phyloP scores from a whole-genome alignment of 345 rosid species.

The Orychophragmus violaceus region DNA sequence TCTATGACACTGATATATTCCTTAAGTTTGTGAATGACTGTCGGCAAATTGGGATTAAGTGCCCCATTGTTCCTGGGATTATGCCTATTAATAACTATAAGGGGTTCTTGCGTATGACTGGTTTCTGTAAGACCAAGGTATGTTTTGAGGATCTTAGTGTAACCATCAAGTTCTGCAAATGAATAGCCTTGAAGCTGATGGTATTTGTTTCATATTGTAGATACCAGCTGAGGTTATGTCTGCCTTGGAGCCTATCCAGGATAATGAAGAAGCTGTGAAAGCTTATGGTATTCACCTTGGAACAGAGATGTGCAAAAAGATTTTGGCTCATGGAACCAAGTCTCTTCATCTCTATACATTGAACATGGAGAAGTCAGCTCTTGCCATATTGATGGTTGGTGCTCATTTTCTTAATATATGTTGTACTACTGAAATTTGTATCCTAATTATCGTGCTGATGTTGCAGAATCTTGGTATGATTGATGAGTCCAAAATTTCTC shows the following conservation, averaged over 20 bases:
- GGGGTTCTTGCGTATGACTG: slow-evolving; percentile 91
- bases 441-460: slow-evolving; percentile 21
- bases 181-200: neutral
- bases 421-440: neutral
- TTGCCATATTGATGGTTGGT: slow-evolving; percentile 73
- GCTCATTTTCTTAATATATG: neutral
- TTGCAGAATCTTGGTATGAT: slow-evolving; percentile 88
- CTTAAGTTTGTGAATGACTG: slow-evolving; percentile 93
- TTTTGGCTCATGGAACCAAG: slow-evolving; percentile 79
- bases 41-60: slow-evolving; percentile 80
- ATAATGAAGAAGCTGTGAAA: slow-evolving; percentile 94
- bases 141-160: neutral
- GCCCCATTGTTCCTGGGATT: slow-evolving; percentile 93
- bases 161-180: neutral
- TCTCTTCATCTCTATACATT: slow-evolving; percentile 82
- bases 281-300: slow-evolving; percentile 92
- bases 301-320: slow-evolving; percentile 93
- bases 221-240: slow-evolving; percentile 76
- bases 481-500: slow-evolving; percentile 77
- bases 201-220: slow-evolving; percentile 30
- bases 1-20: slow-evolving; percentile 83
- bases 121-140: slow-evolving; percentile 94
- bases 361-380: slow-evolving; percentile 93
- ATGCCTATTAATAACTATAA: slow-evolving; percentile 95
- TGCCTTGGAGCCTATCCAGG: slow-evolving; percentile 92